Percentiles rank a stretch among this genome's conserved stretches.
Conservation (phyloP, 371 early-diverging fungal genomes). For the Lichtheimia corymbifera region DNA sequence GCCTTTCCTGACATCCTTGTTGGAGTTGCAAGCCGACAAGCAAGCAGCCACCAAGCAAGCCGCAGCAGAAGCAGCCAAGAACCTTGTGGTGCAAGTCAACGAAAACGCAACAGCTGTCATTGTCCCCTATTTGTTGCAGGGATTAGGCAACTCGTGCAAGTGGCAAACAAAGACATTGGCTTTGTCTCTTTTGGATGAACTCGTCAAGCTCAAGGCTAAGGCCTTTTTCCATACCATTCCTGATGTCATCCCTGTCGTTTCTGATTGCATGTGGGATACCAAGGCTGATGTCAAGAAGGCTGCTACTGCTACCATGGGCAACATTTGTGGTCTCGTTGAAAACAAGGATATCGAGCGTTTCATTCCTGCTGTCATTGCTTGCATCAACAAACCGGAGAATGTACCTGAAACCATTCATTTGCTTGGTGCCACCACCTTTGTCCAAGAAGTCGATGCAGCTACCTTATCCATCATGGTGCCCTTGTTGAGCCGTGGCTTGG, state of each 20-base stretch:
- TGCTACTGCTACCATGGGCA: conserved; percentile 55
- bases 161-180: conserved; percentile 78
- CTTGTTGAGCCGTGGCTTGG: conserved; percentile 73
- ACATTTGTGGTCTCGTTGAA: conserved; percentile 53
- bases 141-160: conserved; percentile 65
- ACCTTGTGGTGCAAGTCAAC: conserved; percentile 50
- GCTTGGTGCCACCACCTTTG: conserved; percentile 74
- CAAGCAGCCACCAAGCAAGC: conserved; percentile 60
- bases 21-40: conserved; percentile 73
- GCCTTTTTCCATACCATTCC: conserved; percentile 64
- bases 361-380: conserved; percentile 61
- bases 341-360: conserved; percentile 70
- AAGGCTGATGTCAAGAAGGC: conserved; percentile 62
- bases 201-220: conserved; percentile 58
- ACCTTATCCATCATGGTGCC: conserved; percentile 86
- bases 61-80: conserved; percentile 50
- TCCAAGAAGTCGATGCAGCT: conserved; percentile 77
- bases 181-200: conserved; percentile 50
- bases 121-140: conserved; percentile 60
- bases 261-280: conserved; percentile 77
- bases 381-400: conserved; percentile 66
- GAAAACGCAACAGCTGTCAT: conserved; percentile 56
- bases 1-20: conserved; percentile 50
- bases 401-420: conserved; percentile 67
- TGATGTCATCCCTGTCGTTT: conserved; percentile 70